A percentile compares a stretch with the other conserved stretches of the same genome.
phyloP scores from a whole-genome alignment of 768 basidiomycete genomes.

The Leccinum incarnatum region DNA sequence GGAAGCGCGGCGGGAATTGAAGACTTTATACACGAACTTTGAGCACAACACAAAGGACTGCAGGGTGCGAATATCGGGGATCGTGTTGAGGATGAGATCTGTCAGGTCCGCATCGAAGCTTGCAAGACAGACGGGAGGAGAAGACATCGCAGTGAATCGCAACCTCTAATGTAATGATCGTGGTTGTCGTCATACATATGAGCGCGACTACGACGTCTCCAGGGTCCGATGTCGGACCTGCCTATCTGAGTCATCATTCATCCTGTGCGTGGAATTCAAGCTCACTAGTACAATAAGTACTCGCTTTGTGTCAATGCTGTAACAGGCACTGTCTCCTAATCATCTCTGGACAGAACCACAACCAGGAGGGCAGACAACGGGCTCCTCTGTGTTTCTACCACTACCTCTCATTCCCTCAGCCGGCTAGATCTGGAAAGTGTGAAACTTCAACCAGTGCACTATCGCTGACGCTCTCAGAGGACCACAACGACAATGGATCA shows the following conservation, averaged over 20 bases:
- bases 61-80: constrained; percentile 10
- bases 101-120: constrained; percentile 13
- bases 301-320: not conserved
- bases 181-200: not conserved
- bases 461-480: not conserved
- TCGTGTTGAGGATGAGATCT: constrained; percentile 9
- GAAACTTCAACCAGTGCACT: too few species aligned
- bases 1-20: constrained; percentile 8
- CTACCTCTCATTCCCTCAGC: not conserved
- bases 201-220: too few species aligned
- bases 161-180: not conserved
- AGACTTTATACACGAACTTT: constrained; percentile 19
- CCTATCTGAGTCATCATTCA: not conserved
- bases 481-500: not conserved
- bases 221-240: not conserved
- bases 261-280: too few species aligned
- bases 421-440: not conserved
- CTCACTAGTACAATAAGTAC: not conserved
- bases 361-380: not conserved
- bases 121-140: not conserved
- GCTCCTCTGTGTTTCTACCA: not conserved
- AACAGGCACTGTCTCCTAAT: too few species aligned
- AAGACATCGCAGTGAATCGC: not conserved
- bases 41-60: constrained; percentile 14
- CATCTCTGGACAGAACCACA: too few species aligned